Evolutionary conservation across 441 rosid genomes (phyloP), one percentile per base, ranked within the genome.

Genomic region (Euphorbia schlechtendalii): DNA sequence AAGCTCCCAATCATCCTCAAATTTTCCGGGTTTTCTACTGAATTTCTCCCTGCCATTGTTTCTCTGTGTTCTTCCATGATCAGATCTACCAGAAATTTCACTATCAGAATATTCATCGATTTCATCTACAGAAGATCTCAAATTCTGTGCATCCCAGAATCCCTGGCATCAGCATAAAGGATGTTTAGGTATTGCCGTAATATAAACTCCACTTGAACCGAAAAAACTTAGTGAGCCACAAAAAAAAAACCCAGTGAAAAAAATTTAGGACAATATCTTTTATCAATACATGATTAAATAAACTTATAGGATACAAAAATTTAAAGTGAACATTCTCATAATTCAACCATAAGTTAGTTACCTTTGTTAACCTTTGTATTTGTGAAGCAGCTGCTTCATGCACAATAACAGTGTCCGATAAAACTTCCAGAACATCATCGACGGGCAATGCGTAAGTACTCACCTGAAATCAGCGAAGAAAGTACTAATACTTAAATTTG

Each of bases 281-380:
- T 1, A 45, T 45, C 49, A 45, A 14, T 45, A 45, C 52, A 0
- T 18, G 43, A 25, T 25, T 14, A 57, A 66, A 22, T 56, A 59
- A 32, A 14, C 5, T 13, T 14, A 4, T 5, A 54, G 30, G 21
- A 17, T 30, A 8, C n/a, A 41, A 4, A 43, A 21, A 28, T 15
- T 8, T n/a, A 24, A 22, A 18, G 14, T 45, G 20, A 52, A 34
- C 45, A 63, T 28, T 22, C 54, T 51, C 25, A 51, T 21, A 15
- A 43, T 41, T 40, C 61, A 60, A 18, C 9, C 67, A 63, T 28
- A 52, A 22, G n/a, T n/a, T n/a, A 18, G 49, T 45, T 81, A 89
- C 95, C 95, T 89, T 89, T 20, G 96, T 83, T 73, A 89, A 75
- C 77, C 89, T 86, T 65, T 86, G 98, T 62, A 89, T 79, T 30